Percentiles rank a stretch among this genome's conserved stretches.
phyloP scores from a whole-genome alignment of 1,284 basidiomycete genomes.

The Mycosarcoma mackinlayi region DNA sequence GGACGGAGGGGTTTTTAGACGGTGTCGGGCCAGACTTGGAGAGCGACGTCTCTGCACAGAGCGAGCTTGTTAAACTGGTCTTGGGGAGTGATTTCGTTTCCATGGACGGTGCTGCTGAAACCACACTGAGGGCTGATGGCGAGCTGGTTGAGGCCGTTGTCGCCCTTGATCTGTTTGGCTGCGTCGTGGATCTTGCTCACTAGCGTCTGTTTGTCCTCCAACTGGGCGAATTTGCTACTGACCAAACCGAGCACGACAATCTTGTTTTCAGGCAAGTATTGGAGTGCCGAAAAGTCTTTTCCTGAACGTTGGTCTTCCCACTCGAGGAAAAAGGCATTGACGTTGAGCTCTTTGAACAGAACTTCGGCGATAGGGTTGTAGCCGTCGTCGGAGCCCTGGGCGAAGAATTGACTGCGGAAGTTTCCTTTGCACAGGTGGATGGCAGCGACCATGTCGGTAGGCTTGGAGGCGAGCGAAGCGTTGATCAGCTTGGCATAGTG shows the following conservation, averaged over 20 bases:
- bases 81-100: slow-evolving; percentile 71
- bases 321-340: slow-evolving; percentile 80
- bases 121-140: slow-evolving; percentile 81
- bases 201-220: slow-evolving; percentile 76
- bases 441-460: slow-evolving; percentile 76
- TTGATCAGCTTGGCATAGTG: slow-evolving; percentile 65
- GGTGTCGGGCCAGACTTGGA: slow-evolving; percentile 41
- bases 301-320: slow-evolving; percentile 81
- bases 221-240: slow-evolving; percentile 77
- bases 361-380: slow-evolving; percentile 78
- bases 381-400: slow-evolving; percentile 75
- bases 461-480: slow-evolving; percentile 74
- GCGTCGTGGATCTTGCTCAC: slow-evolving; percentile 76
- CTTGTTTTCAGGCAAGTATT: slow-evolving; percentile 76
- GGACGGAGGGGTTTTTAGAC: no score
- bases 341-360: slow-evolving; percentile 78
- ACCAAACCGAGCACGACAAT: slow-evolving; percentile 79
- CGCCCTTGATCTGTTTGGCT: slow-evolving; percentile 72
- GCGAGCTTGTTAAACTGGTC: slow-evolving; percentile 72
- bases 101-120: slow-evolving; percentile 74
- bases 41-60: slow-evolving; percentile 72
- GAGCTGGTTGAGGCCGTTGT: slow-evolving; percentile 74
- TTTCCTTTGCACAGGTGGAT: slow-evolving; percentile 84
- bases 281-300: slow-evolving; percentile 70
- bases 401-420: slow-evolving; percentile 71